These are phyloP conservation scores for Heterobasidion annosum DNA, from an alignment of 1,284 basidiomycete species.

Conservation along the genomic window DNA sequence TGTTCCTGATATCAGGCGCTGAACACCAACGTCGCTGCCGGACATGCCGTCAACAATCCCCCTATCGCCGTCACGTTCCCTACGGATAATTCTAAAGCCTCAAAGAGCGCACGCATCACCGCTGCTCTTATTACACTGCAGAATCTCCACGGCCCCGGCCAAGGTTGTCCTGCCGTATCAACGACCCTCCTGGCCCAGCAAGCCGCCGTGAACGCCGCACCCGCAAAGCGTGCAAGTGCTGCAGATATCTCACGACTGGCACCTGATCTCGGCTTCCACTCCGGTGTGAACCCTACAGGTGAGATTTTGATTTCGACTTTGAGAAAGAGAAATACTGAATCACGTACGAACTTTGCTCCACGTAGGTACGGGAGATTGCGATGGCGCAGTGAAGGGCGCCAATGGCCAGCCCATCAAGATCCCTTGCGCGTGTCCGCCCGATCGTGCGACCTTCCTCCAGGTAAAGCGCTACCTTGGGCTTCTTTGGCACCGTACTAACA, in stretches of 20 bases:
- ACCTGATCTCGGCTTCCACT: conserved; percentile 26
- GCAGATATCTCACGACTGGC: conserved; percentile 2
- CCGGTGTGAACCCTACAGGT: conserved; percentile 44
- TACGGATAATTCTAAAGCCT: conserved; percentile 40
- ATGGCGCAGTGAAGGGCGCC: conserved; percentile 32
- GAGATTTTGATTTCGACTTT: conserved; percentile 22
- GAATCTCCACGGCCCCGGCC: conserved; percentile 18
- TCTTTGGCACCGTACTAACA: neutral
- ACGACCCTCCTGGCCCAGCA: conserved; percentile 18
- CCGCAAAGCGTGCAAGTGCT: neutral
- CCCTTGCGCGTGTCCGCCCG: conserved; percentile 48
- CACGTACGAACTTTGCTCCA: conserved; percentile 7
- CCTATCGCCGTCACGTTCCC: conserved; percentile 47
- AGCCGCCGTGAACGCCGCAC: conserved; percentile 9
- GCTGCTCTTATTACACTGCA: conserved; percentile 16
- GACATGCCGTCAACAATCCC: conserved; percentile 53
- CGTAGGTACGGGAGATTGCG: conserved; percentile 4
- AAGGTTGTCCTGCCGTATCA: conserved; percentile 18
- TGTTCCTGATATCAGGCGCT: conserved; percentile 24
- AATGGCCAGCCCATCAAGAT: conserved; percentile 45
- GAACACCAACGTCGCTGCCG: conserved; percentile 49
- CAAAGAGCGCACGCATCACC: conserved; percentile 43
- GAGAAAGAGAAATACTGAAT: too few relatives aligned
- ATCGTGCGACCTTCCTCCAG: conserved; percentile 20
- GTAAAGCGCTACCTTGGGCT: conserved; percentile 4